A percentile compares a stretch with the other conserved stretches of the same genome.
These are phyloP conservation scores for Tolypocladium tropicale DNA, from an alignment of 2,329 filamentous ascomycete genomes.

Conservation along the genomic window DNA sequence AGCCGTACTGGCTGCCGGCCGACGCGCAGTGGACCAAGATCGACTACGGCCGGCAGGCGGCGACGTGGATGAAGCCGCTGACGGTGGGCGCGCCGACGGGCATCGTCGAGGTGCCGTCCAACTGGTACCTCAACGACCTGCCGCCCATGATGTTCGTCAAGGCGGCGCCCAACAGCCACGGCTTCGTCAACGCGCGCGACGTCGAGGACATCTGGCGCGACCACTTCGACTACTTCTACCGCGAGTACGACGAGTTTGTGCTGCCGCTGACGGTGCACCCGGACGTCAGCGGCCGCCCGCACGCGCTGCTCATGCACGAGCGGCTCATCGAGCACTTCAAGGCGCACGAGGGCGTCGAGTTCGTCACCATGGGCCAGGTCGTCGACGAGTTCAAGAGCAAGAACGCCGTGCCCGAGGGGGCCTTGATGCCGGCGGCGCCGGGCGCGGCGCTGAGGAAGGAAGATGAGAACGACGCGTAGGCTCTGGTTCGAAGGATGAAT, in stretches of 20 bases:
- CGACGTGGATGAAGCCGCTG: conserved; percentile 58
- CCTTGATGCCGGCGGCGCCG: conserved; percentile 44
- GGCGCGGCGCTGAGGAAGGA: not conserved
- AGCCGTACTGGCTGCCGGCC: conserved; percentile 52
- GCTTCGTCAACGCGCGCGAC: conserved; percentile 45
- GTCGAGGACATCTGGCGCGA: conserved; percentile 57
- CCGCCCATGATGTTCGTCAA: conserved; percentile 68
- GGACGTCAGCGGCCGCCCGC: conserved; percentile 60
- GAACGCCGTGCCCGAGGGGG: conserved; percentile 45
- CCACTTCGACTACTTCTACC: conserved; percentile 64
- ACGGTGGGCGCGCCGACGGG: conserved; percentile 47
- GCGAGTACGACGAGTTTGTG: conserved; percentile 66
- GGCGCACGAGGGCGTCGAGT: conserved; percentile 48
- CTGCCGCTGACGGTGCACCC: conserved; percentile 73
- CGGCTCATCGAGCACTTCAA: conserved; percentile 57
- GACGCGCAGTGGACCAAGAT: conserved; percentile 58
- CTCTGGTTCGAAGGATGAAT: too few relatives aligned
- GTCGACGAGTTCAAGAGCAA: conserved; percentile 62
- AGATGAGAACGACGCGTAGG: not conserved
- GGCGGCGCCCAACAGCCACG: conserved; percentile 52
- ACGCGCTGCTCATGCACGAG: conserved; percentile 65
- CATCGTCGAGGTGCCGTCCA: conserved; percentile 53
- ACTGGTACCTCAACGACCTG: conserved; percentile 47
- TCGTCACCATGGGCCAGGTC: conserved; percentile 62
- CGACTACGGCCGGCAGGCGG: conserved; percentile 52